Evolutionary conservation across 768 basidiomycete genomes (phyloP), one percentile per base, ranked within the genome.

Genomic region (Macrolepiota dolichaula): DNA sequence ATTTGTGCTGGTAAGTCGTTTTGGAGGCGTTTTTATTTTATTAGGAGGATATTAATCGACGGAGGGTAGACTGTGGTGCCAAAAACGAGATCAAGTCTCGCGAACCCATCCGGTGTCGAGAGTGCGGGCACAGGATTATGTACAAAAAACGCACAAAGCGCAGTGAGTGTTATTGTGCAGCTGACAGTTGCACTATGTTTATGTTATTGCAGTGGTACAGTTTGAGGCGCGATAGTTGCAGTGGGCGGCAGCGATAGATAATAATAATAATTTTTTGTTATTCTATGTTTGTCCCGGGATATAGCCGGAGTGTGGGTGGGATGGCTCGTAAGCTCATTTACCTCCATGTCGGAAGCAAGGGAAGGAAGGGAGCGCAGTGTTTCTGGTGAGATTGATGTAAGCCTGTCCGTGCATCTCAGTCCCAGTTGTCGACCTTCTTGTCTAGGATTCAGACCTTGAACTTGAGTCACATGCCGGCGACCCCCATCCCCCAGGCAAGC

Each of bases 71-170:
- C 71, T 98, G 96, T 71, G 92, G 93, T 62, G 90, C 89, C 1
- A 91, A 91, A 76, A 97, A 96, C 73, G 89, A 92, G 70, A 94
- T 98, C 71, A 89, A 87, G 74, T 80, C 92, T 7, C 81, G 93
- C 62, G 96, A 98, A 72, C 93, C 94, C 46, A 96, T 98, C 65
- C 89, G 96, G 59, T 98, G 96, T 76, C 83, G 91, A 66, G 94
- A 98, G 71, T 98, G 96, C 69, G 96, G 96, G 2, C 96, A 98
- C 74, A 87, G 96, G 55, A 96, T 98, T 72, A 95, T 98, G 93
- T 98, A 97, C 77, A 98, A 98, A 77, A 97, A 96, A 74, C 80
- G 96, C 68, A 96, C 95, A 24, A 92, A 84, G 70, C 81, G 94
- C 81, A 96, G 96, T 98, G 68, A 71, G 94, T 78, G 27, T 51